Base-by-base conservation (phyloP, 1,284 basidiomycete species). In the Malassezia japonica region DNA sequence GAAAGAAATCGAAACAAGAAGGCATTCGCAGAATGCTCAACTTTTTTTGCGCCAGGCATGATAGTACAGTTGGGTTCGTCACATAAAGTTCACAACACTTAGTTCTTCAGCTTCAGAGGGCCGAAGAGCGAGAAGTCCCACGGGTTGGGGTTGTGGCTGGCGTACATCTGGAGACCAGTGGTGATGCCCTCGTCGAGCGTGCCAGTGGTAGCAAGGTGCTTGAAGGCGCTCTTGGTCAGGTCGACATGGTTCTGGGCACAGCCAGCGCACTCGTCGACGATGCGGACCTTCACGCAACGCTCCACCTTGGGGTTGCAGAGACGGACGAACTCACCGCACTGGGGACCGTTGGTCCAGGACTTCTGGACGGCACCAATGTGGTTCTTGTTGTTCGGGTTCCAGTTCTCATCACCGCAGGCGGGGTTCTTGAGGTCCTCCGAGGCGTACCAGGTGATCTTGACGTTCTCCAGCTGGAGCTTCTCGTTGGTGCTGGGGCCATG, bases 311-410 rank as follows among this genome's bases (percentile, higher is more conserved):
- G 42, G 55, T 68, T 67, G 61, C 67, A 67, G 18, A 65, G 58
- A 48, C 68, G 60, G 31, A 71, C 57, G 37, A 71, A 71, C 39
- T 71, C 60, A 21, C 68, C 68, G 37, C 68, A 71, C 48, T 60
- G 44, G 3, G 65, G 62, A 6, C 65, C 63, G 25, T 49, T 34
- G 9, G 48, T 28, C 61, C 65, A 70, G 23, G 51, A 28, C 27
- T 56, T 58, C 28, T 59, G 46, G 7, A 69, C 59, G 24, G 68
- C 66, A 18, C 65, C 68, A 38, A 70, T 65, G 59, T 69, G 68
- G 45, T 52, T 53, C 39, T 21, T 42, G 59, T 64, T 65, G 2
- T 29, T 50, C 27, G 68, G 68, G 35, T 64, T 57, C 66, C 66
- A 71, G 13, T 20, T 49, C 25, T 61, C 66, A 42, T 62, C 53